Percentiles rank a stretch among this genome's conserved stretches.
Evolutionary conservation across 257 asterid species (phyloP).

Genomic region (Forsythia viridissima): DNA sequence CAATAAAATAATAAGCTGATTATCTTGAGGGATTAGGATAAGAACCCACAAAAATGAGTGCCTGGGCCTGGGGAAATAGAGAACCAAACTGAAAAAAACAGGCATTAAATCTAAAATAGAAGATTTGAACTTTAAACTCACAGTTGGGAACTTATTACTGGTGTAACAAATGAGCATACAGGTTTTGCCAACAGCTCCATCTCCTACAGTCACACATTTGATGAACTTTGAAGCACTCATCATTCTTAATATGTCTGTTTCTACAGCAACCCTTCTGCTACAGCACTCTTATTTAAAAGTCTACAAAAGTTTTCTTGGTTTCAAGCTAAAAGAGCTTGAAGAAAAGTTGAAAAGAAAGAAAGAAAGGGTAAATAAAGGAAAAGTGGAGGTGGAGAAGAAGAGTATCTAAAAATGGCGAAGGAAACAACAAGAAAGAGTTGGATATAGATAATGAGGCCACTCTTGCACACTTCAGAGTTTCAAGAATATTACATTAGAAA

Average conservation of each 20-base stretch:
- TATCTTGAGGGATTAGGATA: background rate
- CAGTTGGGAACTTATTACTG: conserved; percentile 95
- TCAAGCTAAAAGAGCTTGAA: background rate
- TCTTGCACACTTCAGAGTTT: conserved; percentile 35
- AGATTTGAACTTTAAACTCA: conserved; percentile 30
- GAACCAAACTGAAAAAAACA: background rate
- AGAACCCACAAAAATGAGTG: background rate
- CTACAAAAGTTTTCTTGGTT: background rate
- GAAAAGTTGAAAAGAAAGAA: conserved; percentile 19
- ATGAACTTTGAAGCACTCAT: conserved; percentile 99
- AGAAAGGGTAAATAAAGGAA: conserved; percentile 8
- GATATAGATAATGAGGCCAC: conserved; percentile 51
- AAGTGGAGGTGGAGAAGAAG: conserved; percentile 9
- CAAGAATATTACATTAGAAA: conserved; percentile 53
- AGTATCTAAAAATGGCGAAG: conserved; percentile 28
- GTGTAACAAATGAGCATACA: conserved; percentile 98
- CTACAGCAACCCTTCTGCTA: conserved; percentile 10
- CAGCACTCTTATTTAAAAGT: conserved; percentile 1
- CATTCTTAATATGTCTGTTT: conserved; percentile 21
- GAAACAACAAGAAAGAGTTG: conserved; percentile 34
- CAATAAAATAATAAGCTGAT: conserved; percentile 1
- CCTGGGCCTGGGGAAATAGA: background rate
- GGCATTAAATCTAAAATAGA: background rate
- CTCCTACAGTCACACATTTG: conserved; percentile 95
- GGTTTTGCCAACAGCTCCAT: conserved; percentile 98